Conservation (phyloP, 176 grass and related monocot genomes). For the Carex myosuroides region DNA sequence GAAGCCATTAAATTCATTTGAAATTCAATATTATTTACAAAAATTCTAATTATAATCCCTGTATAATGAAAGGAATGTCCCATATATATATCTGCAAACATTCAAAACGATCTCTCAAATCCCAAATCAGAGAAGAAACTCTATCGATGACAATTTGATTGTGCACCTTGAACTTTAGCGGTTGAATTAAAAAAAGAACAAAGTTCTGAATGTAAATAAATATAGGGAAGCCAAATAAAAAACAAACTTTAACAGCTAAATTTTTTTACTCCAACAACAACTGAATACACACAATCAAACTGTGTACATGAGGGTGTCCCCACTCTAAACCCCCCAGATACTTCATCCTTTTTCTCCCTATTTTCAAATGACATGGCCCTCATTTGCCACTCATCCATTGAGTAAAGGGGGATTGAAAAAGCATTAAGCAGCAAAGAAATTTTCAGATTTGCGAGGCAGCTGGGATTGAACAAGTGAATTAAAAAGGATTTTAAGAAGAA, state of each 20-base stretch:
- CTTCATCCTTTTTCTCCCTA: not conserved
- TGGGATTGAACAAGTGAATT: not conserved
- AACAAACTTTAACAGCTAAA: not conserved
- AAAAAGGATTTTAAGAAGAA: not conserved
- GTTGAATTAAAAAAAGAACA: not conserved
- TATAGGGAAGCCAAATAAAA: not conserved
- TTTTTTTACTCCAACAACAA: not conserved
- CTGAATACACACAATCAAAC: not conserved
- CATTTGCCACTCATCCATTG: not conserved
- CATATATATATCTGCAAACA: not conserved
- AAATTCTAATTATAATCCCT: not conserved
- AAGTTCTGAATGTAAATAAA: not conserved
- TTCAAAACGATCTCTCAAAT: not conserved
- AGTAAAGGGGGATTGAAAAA: not conserved
- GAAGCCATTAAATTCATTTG: not conserved
- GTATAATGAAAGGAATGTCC: not conserved
- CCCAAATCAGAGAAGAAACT: not conserved
- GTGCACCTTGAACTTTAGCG: not conserved
- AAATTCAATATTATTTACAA: slow-evolving; percentile 1
- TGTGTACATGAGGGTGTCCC: not conserved
- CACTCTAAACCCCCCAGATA: not conserved
- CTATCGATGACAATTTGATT: not conserved
- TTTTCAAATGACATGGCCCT: not conserved
- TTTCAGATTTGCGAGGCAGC: slow-evolving; percentile 1
- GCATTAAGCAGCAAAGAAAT: not conserved